phyloP scores from a whole-genome alignment of 441 rosid species.

The Pelargonium citronellum region DNA sequence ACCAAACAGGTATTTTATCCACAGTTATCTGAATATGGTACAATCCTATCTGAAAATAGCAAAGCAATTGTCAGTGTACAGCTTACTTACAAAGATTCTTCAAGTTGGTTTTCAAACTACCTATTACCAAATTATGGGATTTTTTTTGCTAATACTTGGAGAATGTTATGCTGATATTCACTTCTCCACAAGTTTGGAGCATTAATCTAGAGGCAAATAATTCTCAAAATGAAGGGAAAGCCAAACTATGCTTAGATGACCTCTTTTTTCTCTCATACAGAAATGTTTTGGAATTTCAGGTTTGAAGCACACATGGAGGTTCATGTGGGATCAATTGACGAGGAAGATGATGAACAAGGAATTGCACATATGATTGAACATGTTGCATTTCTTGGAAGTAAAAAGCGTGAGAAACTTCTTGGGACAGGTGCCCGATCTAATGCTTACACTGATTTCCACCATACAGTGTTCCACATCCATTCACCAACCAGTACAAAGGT shows the following conservation, averaged over 20 bases:
- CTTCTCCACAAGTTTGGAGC: background rate
- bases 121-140: too few relatives aligned
- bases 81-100: background rate
- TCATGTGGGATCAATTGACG: slow-evolving; percentile 96
- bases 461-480: slow-evolving; percentile 98
- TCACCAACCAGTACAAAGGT: slow-evolving; percentile 90
- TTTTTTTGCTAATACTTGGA: background rate
- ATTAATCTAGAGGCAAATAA: background rate
- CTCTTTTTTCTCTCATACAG: slow-evolving; percentile 8
- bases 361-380: slow-evolving; percentile 99
- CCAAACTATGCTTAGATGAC: background rate
- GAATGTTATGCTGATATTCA: background rate
- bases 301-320: slow-evolving; percentile 99
- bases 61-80: background rate
- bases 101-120: too few relatives aligned
- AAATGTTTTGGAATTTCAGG: slow-evolving; percentile 40
- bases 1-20: slow-evolving; percentile 60
- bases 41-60: background rate
- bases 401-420: slow-evolving; percentile 97
- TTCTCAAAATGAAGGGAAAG: background rate
- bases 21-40: slow-evolving; percentile 1
- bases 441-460: slow-evolving; percentile 99
- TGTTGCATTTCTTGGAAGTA: slow-evolving; percentile 97
- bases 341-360: slow-evolving; percentile 99
- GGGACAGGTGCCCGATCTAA: slow-evolving; percentile 98